These are phyloP conservation scores for Neurospora sp. DNA, from an alignment of 2,329 filamentous ascomycete species.

Conservation along the genomic window DNA sequence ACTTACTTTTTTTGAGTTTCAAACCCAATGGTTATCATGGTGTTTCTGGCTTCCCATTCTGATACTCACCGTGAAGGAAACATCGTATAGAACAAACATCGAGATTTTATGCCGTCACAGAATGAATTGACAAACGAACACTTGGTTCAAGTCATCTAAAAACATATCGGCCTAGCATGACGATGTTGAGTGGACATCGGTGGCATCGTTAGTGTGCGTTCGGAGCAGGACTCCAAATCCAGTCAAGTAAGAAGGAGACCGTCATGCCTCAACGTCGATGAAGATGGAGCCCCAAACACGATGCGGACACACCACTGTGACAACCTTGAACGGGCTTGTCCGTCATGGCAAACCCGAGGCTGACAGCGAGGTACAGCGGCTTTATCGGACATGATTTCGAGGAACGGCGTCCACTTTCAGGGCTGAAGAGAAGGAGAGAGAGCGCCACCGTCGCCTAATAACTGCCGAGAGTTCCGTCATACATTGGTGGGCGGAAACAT, in stretches of 20 bases:
- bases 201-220: not conserved
- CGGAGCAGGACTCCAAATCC: not conserved
- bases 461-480: not conserved
- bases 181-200: not conserved
- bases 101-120: not conserved
- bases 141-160: not conserved
- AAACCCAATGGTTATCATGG: not conserved
- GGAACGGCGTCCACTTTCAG: not conserved
- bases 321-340: not conserved
- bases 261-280: not conserved
- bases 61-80: not conserved
- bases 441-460: not conserved
- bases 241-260: not conserved
- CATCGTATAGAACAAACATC: not conserved
- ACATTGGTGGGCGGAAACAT: not conserved
- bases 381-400: not conserved
- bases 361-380: not conserved
- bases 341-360: not conserved
- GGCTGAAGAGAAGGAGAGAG: not conserved
- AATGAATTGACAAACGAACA: not conserved
- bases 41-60: not conserved
- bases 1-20: not conserved
- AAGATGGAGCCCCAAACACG: not conserved
- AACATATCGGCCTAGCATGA: not conserved
- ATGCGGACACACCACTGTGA: not conserved